Evolutionary conservation across 352 stramenopile species (phyloP), one percentile per base, ranked within the genome.

Genomic region (Phytophthora chlamydospora): DNA sequence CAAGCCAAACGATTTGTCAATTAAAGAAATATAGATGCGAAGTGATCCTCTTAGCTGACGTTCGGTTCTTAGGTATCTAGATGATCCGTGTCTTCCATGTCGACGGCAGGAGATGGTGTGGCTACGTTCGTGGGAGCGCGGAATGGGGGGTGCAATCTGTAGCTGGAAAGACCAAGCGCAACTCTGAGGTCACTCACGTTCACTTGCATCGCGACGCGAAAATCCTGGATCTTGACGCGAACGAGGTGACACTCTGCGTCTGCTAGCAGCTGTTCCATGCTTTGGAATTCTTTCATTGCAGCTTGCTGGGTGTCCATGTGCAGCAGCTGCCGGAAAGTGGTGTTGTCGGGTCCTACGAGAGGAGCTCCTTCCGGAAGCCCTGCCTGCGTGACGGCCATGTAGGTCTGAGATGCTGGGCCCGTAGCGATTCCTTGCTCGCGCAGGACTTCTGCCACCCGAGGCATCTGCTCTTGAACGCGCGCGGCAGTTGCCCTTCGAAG

Each of bases 61-160:
- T 29, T 29, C 4, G 24, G 24, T 3, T 29, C 2, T 29, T 29
- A 29, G 24, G 24, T 29, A 29, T 29, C 24, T 29, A 6, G 24
- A 29, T 66, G 48, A 6, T 60, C 58, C 2, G 13, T 17, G 27
- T 66, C 58, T 6, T 38, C 41, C 5, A 66, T 50, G 35, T 55
- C 21, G 5, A 8, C 12, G 0, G 39, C 35, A n/a, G 32, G 57
- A 6, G 14, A 13, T 12, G 46, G 47, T 6, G 57, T 59, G 6
- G 35, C 12, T 1, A 44, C 16, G 16, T 36, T 16, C 9, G 27
- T 43, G 0, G 55, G 44, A 14, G 16, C 12, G 4, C 44, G 29
- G 43, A 67, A 67, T 10, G 50, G 58, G 4, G 58, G 43, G 0
- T 33, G 29, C 16, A 61, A 35, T 4, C 35, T 67, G 29, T 67